These are phyloP conservation scores for Rhizophagus sp. DNA, from an alignment of 192 early-diverging fungal species.

Conservation along the genomic window DNA sequence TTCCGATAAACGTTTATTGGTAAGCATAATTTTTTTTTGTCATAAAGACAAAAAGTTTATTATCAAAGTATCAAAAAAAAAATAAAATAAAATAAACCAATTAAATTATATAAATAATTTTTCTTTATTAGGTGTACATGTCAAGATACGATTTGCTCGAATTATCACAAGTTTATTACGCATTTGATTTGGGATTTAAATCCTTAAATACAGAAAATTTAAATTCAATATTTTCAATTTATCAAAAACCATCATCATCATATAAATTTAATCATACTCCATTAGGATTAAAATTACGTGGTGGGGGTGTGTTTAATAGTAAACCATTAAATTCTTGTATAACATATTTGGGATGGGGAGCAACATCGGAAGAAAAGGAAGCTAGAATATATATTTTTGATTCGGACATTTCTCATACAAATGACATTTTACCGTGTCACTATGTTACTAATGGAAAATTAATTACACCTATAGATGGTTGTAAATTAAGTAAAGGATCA, in stretches of 20 bases:
- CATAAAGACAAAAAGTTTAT: too few relatives aligned
- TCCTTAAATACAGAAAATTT: background rate
- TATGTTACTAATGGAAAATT: conserved; percentile 10
- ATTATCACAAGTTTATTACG: conserved; percentile 5
- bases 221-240: background rate
- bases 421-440: background rate
- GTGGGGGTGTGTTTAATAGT: background rate
- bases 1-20: conserved; percentile 12
- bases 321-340: conserved; percentile 12
- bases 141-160: conserved; percentile 11
- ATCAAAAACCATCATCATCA: background rate
- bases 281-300: conserved; percentile 15
- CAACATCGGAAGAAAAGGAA: conserved; percentile 4
- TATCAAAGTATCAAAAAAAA: background rate
- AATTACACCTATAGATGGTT: background rate
- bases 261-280: background rate
- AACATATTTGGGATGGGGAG: background rate
- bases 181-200: conserved; percentile 18
- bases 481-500: conserved; percentile 15
- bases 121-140: conserved; percentile 12
- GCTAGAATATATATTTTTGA: conserved; percentile 24
- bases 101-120: background rate
- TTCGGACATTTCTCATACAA: background rate
- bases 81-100: background rate
- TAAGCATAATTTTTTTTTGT: background rate